These are phyloP conservation scores for Penicillium janthinellum DNA, from an alignment of 2,329 filamentous ascomycete genomes.

Conservation along the genomic window DNA sequence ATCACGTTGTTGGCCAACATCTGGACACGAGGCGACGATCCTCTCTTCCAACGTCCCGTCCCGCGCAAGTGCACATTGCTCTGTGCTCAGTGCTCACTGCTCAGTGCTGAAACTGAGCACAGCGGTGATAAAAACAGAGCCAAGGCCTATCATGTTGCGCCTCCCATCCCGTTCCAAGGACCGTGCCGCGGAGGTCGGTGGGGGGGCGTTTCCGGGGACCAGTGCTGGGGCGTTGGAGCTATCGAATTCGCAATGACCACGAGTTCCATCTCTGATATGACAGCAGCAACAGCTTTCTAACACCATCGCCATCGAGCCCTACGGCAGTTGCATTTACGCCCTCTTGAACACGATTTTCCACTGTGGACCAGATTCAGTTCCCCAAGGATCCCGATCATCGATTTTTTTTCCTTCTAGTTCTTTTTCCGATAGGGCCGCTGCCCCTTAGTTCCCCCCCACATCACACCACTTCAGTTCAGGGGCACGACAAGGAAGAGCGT, in stretches of 20 bases:
- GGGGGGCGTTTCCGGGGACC: constrained; percentile 1
- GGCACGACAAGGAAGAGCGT: constrained; percentile 1
- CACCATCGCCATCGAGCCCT: background rate
- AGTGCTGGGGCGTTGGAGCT: constrained; percentile 3
- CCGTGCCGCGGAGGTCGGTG: constrained; percentile 7
- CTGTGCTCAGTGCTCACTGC: background rate
- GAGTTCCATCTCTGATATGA: background rate
- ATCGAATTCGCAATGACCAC: background rate
- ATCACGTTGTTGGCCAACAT: constrained; percentile 1
- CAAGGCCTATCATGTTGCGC: constrained; percentile 12
- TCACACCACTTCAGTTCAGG: constrained; percentile 9
- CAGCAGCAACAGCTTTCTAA: background rate
- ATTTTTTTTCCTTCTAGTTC: background rate
- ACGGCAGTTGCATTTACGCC: background rate
- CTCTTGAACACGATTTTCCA: background rate
- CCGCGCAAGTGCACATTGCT: background rate
- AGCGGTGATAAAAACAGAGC: background rate
- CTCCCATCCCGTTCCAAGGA: constrained; percentile 10
- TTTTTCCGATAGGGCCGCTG: constrained; percentile 5
- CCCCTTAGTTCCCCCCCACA: constrained; percentile 5
- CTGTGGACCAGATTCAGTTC: background rate
- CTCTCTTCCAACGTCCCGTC: constrained; percentile 6
- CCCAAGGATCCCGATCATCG: background rate
- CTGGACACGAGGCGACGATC: constrained; percentile 11
- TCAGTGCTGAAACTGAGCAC: background rate